These are phyloP conservation scores for Scenedesmus sp. DNA, from an alignment of 163 green algal genomes.

Conservation along the genomic window DNA sequence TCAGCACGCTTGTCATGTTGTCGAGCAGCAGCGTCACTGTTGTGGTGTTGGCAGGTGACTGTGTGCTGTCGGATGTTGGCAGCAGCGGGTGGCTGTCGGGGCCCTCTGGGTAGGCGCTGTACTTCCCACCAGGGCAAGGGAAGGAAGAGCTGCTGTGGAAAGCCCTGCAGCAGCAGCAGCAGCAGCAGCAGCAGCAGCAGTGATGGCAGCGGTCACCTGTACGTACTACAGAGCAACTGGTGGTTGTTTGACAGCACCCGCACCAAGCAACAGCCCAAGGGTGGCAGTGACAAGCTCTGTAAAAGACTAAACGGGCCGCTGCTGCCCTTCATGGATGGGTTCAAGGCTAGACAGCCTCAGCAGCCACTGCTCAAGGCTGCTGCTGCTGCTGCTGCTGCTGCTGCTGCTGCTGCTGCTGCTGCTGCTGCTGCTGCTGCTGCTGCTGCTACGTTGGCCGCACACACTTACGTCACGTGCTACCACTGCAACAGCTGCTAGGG, in stretches of 20 bases:
- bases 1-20: constrained; percentile 31
- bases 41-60: background rate
- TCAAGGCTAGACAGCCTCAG: too few relatives aligned
- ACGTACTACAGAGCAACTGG: too few relatives aligned
- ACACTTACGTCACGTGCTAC: too few relatives aligned
- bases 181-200: background rate
- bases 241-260: background rate
- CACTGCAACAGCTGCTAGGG: too few relatives aligned
- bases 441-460: background rate
- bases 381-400: background rate
- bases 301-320: too few relatives aligned
- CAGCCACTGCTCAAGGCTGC: background rate
- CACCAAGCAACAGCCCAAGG: background rate
- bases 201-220: background rate
- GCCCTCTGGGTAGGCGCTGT: background rate
- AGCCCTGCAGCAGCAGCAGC: constrained; percentile 26
- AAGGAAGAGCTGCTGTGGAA: constrained; percentile 54
- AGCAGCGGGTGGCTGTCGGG: background rate
- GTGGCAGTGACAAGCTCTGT: too few relatives aligned
- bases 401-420: background rate
- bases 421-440: background rate
- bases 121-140: constrained; percentile 22
- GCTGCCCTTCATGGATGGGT: too few relatives aligned
- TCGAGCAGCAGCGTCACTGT: constrained; percentile 40
- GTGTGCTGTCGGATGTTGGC: background rate